phyloP scores from a whole-genome alignment of 2,329 filamentous ascomycete genomes.

The Ploettnerulaceae sp. region DNA sequence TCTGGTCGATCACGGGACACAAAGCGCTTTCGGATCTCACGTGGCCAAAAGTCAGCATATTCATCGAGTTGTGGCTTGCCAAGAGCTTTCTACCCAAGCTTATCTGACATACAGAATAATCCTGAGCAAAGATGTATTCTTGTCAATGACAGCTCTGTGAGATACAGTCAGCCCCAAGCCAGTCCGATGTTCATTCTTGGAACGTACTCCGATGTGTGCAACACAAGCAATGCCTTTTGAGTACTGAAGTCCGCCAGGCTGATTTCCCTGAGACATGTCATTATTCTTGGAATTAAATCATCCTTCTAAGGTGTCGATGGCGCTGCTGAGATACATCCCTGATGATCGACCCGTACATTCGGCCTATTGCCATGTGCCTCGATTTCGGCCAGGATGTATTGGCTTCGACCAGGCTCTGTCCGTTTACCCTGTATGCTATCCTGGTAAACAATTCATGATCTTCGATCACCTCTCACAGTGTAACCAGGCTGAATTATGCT shows the following conservation, averaged over 20 bases:
- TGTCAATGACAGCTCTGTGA: constrained; percentile 11
- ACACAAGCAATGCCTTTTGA: constrained; percentile 9
- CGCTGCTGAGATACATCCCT: constrained; percentile 21
- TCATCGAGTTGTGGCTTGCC: neutral
- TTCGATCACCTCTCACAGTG: constrained; percentile 20
- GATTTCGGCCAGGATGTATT: constrained; percentile 22
- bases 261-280: constrained; percentile 18
- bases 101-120: neutral
- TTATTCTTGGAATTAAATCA: constrained; percentile 4
- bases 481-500: constrained; percentile 18
- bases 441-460: constrained; percentile 18
- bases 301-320: constrained; percentile 12
- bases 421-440: constrained; percentile 15
- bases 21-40: neutral
- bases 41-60: neutral
- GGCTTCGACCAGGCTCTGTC: constrained; percentile 12
- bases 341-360: constrained; percentile 24
- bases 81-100: neutral
- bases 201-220: constrained; percentile 4
- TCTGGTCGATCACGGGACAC: neutral
- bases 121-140: neutral
- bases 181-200: constrained; percentile 4
- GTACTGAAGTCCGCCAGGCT: constrained; percentile 3
- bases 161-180: constrained; percentile 25
- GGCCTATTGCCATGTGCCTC: constrained; percentile 18